Percentiles rank a stretch among this genome's conserved stretches.
Evolutionary conservation across 2,329 filamentous ascomycete genomes (phyloP).

Genomic region (Fusarium pseudocircinatum): DNA sequence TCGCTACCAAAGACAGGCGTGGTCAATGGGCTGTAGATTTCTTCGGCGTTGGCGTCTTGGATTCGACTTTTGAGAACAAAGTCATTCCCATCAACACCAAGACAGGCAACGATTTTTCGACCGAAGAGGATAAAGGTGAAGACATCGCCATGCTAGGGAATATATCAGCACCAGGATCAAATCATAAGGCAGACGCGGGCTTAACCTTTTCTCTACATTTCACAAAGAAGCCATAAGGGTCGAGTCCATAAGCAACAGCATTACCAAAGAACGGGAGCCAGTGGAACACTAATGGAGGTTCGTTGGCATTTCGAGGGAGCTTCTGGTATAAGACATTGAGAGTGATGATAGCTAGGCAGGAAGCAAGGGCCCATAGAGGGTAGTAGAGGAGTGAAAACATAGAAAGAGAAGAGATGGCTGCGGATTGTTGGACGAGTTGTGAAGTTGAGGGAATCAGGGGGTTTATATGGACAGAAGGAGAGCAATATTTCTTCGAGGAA

Average conservation of each 20-base stretch:
- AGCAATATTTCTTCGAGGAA: background rate
- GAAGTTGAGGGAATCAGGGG: background rate
- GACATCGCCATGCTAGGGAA: conserved; percentile 58
- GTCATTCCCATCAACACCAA: conserved; percentile 63
- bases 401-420: background rate
- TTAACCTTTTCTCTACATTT: conserved; percentile 71
- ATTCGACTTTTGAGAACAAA: conserved; percentile 66
- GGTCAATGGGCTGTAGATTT: conserved; percentile 62
- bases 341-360: conserved; percentile 4
- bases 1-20: conserved; percentile 75
- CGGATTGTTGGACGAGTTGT: background rate
- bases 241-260: conserved; percentile 76
- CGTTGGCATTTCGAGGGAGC: conserved; percentile 34
- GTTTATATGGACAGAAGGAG: conserved; percentile 6
- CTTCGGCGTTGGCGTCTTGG: conserved; percentile 63
- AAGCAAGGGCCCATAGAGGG: conserved; percentile 1
- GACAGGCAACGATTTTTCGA: conserved; percentile 59
- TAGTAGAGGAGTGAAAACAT: conserved; percentile 9
- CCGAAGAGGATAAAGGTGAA: conserved; percentile 65
- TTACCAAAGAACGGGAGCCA: conserved; percentile 73
- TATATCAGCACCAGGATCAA: background rate
- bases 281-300: conserved; percentile 67
- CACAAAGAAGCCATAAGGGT: conserved; percentile 75
- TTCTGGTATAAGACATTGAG: conserved; percentile 28
- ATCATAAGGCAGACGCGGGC: rapidly evolving